Percentiles rank a stretch among this genome's conserved stretches.
Evolutionary conservation across 108 stramenopile species (phyloP).

Genomic region (Epithemia pelagica): DNA sequence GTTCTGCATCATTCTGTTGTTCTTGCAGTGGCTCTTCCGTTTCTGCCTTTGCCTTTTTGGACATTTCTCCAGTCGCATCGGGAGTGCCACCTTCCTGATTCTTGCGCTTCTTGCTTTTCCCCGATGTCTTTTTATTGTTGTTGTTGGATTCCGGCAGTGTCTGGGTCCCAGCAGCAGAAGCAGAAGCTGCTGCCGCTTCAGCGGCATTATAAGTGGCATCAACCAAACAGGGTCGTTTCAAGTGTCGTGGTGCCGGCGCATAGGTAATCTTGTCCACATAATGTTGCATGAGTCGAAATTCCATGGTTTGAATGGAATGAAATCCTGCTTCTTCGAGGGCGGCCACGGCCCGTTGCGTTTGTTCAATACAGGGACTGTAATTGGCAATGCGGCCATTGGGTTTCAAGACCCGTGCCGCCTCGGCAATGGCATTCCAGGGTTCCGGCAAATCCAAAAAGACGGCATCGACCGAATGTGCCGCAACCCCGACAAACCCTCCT

Average conservation of each 20-base stretch:
- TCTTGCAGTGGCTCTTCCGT: conserved; percentile 5
- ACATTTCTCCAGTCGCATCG: neutral
- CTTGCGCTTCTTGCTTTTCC: conserved; percentile 9
- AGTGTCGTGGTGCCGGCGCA: conserved; percentile 38
- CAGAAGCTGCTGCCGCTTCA: conserved; percentile 7
- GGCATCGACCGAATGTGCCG: conserved; percentile 72
- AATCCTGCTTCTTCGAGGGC: conserved; percentile 64
- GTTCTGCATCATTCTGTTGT: neutral
- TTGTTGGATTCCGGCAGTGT: too few relatives aligned
- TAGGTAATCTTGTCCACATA: conserved; percentile 67
- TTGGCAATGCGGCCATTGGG: conserved; percentile 69
- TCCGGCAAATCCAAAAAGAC: conserved; percentile 91
- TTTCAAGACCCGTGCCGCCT: conserved; percentile 70
- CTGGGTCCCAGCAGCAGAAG: neutral
- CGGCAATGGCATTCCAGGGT: conserved; percentile 88
- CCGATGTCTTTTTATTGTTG: neutral
- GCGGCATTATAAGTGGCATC: conserved; percentile 24
- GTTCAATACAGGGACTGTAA: conserved; percentile 95
- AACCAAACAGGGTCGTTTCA: conserved; percentile 28
- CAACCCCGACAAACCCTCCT: conserved; percentile 60
- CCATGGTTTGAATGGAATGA: conserved; percentile 78
- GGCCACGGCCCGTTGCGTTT: conserved; percentile 67
- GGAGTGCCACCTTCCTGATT: conserved; percentile 2
- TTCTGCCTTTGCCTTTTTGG: neutral
- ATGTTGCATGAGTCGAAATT: conserved; percentile 77